Percentiles rank a stretch among this genome's conserved stretches.
Conservation (phyloP, 306 rosid genomes). For the Amphicarpaea edgeworthii region DNA sequence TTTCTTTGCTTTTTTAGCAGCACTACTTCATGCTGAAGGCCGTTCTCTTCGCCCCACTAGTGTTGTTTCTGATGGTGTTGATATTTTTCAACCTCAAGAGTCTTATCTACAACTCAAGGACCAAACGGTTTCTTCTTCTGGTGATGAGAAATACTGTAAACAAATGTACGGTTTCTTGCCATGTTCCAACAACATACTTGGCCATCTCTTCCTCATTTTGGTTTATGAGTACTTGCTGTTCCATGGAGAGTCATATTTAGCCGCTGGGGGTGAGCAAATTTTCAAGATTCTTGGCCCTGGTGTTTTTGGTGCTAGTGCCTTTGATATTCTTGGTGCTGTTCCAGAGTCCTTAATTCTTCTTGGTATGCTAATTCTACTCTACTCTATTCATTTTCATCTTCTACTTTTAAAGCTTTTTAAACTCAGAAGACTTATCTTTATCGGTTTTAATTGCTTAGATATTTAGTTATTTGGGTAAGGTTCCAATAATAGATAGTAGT, state of each 20-base stretch:
- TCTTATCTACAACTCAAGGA: slow-evolving; percentile 28
- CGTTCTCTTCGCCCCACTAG: slow-evolving; percentile 36
- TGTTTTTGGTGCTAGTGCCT: slow-evolving; percentile 68
- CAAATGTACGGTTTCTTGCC: slow-evolving; percentile 71
- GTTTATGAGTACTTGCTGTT: slow-evolving; percentile 67
- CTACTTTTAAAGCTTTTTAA: neutral
- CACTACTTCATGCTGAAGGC: slow-evolving; percentile 35
- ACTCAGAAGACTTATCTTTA: neutral
- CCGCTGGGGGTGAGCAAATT: slow-evolving; percentile 59
- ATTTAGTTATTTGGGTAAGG: neutral
- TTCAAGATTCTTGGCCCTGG: slow-evolving; percentile 74
- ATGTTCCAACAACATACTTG: slow-evolving; percentile 57
- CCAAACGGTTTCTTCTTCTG: neutral
- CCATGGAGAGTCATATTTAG: slow-evolving; percentile 65
- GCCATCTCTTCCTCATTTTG: slow-evolving; percentile 58
- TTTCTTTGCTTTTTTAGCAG: slow-evolving; percentile 17
- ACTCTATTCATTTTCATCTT: neutral
- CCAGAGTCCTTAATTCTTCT: slow-evolving; percentile 67
- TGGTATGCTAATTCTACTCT: slow-evolving; percentile 58
- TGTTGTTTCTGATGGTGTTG: slow-evolving; percentile 54
- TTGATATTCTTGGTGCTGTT: slow-evolving; percentile 69
- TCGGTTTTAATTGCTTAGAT: neutral
- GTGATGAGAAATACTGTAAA: slow-evolving; percentile 42
- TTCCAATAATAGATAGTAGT: neutral
- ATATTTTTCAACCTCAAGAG: slow-evolving; percentile 14